These are phyloP conservation scores for Tetradesmus lagerheimii DNA, from an alignment of 139 green algal genomes.

Conservation along the genomic window DNA sequence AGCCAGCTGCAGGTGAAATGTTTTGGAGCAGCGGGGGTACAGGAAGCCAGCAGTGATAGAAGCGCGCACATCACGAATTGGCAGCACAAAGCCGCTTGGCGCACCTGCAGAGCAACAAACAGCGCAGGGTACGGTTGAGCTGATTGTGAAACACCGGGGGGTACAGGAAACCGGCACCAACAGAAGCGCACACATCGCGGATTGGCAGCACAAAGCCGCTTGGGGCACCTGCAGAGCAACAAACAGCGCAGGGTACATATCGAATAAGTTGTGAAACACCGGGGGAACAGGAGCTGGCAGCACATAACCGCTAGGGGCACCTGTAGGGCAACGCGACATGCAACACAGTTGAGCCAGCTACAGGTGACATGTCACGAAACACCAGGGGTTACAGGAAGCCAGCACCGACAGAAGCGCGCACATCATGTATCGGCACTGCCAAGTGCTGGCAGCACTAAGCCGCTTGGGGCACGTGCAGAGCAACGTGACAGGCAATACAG, in stretches of 20 bases:
- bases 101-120: conserved; percentile 67
- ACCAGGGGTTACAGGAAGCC: conserved; percentile 95
- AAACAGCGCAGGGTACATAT: neutral
- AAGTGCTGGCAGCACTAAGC: conserved; percentile 93
- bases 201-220: conserved; percentile 94
- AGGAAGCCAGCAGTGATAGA: conserved; percentile 94
- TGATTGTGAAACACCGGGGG: too few species aligned
- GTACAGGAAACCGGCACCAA: conserved; percentile 96
- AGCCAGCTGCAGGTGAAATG: neutral
- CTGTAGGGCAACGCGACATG: conserved; percentile 53
- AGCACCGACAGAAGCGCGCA: conserved; percentile 89
- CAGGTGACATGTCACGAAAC: too few species aligned
- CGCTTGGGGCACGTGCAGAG: conserved; percentile 86
- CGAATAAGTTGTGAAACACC: too few species aligned
- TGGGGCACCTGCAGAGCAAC: conserved; percentile 74
- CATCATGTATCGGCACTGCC: conserved; percentile 94
- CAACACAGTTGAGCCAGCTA: too few species aligned
- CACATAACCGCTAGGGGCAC: conserved; percentile 88
- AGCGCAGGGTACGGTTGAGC: too few species aligned
- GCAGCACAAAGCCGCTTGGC: conserved; percentile 90
- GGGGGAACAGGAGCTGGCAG: conserved; percentile 92
- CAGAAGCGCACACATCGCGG: conserved; percentile 85
- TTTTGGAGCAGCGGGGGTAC: conserved; percentile 62
- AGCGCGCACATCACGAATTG: conserved; percentile 89
- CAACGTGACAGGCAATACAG: too few species aligned